Evolutionary conservation across 371 early-diverging fungal species (phyloP).

Genomic region (Globomyces sp.): DNA sequence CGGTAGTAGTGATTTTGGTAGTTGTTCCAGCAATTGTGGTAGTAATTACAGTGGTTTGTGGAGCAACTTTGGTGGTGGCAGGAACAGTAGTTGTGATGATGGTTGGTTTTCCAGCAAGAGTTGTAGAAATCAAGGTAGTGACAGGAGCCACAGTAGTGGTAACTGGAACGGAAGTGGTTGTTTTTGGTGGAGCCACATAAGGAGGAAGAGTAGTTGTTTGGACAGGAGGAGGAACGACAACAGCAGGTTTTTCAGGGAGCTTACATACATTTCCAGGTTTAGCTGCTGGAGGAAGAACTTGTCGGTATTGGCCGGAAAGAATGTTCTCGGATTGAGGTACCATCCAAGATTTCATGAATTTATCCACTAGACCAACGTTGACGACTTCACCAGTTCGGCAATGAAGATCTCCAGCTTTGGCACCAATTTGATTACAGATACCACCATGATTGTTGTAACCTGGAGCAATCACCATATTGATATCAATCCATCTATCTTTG

Average conservation of each 20-base stretch:
- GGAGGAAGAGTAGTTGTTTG: slow-evolving; percentile 3
- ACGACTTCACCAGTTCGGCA: slow-evolving; percentile 3
- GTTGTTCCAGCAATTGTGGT: neutral
- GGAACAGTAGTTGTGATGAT: neutral
- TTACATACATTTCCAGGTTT: slow-evolving; percentile 1
- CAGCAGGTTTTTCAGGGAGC: neutral
- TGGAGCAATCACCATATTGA: neutral
- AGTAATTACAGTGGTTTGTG: slow-evolving; percentile 6
- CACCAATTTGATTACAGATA: slow-evolving; percentile 5
- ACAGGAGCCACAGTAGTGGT: neutral
- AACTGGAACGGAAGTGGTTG: neutral
- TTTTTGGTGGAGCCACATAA: slow-evolving; percentile 11
- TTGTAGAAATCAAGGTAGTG: neutral
- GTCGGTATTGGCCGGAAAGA: slow-evolving; percentile 4
- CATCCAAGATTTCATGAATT: slow-evolving; percentile 6
- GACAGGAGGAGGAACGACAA: slow-evolving; percentile 7
- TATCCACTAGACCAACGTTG: neutral
- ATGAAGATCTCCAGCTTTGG: neutral
- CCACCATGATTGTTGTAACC: slow-evolving; percentile 16
- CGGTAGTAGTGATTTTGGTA: neutral
- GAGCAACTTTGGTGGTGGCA: neutral
- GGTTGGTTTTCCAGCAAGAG: neutral
- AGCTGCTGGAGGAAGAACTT: neutral
- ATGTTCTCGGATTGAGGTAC: neutral
- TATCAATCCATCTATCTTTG: slow-evolving; percentile 10